A percentile compares a stretch with the other conserved stretches of the same genome.
These are phyloP conservation scores for Fusarium stilboides DNA, from an alignment of 2,329 filamentous ascomycete genomes.

Conservation along the genomic window DNA sequence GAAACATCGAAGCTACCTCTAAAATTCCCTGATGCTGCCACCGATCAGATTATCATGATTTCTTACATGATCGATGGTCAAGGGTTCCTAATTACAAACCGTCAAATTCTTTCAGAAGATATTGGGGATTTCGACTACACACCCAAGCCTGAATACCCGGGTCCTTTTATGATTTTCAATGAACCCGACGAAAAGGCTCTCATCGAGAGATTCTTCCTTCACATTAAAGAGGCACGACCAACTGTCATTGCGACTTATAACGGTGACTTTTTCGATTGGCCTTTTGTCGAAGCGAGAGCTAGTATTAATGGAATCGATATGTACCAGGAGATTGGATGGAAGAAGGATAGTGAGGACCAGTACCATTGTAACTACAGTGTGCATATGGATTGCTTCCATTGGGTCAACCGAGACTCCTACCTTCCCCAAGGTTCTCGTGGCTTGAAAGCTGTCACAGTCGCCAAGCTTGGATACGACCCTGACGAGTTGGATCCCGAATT, in stretches of 20 bases:
- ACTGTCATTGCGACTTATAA: slow-evolving; percentile 99
- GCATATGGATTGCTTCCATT: slow-evolving; percentile 99
- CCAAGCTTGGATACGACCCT: slow-evolving; percentile 97
- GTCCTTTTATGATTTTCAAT: slow-evolving; percentile 98
- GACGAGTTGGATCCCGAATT: slow-evolving; percentile 97
- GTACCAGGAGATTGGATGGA: slow-evolving; percentile 98
- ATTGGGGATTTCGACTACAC: slow-evolving; percentile 99
- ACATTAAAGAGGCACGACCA: slow-evolving; percentile 93
- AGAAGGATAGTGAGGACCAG: slow-evolving; percentile 94
- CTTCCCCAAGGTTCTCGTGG: slow-evolving; percentile 97
- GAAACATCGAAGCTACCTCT: slow-evolving; percentile 96
- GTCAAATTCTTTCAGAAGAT: slow-evolving; percentile 97
- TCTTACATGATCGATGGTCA: slow-evolving; percentile 99
- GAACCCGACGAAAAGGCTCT: slow-evolving; percentile 92
- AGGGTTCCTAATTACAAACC: slow-evolving; percentile 97
- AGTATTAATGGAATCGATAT: slow-evolving; percentile 97
- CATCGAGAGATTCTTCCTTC: slow-evolving; percentile 92
- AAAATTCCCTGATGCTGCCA: slow-evolving; percentile 94
- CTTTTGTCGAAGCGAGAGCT: slow-evolving; percentile 93
- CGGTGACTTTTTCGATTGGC: slow-evolving; percentile 99
- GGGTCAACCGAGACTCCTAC: slow-evolving; percentile 99
- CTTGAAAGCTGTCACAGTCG: slow-evolving; percentile 96
- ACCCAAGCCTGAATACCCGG: slow-evolving; percentile 94
- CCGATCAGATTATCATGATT: slow-evolving; percentile 99
- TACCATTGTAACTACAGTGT: slow-evolving; percentile 97